Conservation (phyloP, 495 filamentous ascomycete species). For the Penicillium canariense region DNA sequence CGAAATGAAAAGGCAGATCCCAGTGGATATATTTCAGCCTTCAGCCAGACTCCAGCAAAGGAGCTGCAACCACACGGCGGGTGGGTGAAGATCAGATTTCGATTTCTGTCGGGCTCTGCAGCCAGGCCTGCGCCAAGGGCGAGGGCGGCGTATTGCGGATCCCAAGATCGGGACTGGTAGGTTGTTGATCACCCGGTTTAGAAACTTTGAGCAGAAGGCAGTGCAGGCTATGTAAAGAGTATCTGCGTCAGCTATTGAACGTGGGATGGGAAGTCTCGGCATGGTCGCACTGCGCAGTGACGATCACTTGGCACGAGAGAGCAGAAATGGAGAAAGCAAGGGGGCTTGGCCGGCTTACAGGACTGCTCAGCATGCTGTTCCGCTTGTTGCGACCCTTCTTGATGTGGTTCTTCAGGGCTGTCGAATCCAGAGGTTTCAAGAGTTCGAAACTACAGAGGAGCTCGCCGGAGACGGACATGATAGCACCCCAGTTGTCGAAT, state of each 20-base stretch:
- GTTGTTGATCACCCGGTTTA: conserved; percentile 17
- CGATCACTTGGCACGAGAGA: conserved; percentile 30
- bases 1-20: not conserved
- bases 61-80: conserved; percentile 6
- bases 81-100: conserved; percentile 8
- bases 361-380: conserved; percentile 89
- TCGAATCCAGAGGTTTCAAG: conserved; percentile 95
- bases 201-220: conserved; percentile 42
- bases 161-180: not conserved
- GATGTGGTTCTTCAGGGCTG: conserved; percentile 95
- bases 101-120: conserved; percentile 9
- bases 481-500: conserved; percentile 98
- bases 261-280: conserved; percentile 18
- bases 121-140: conserved; percentile 9
- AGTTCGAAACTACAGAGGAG: conserved; percentile 96
- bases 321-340: conserved; percentile 18
- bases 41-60: conserved; percentile 6
- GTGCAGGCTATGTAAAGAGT: conserved; percentile 31
- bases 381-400: conserved; percentile 94
- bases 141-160: conserved; percentile 6
- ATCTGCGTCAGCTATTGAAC: conserved; percentile 12
- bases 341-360: conserved; percentile 56
- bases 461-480: conserved; percentile 95
- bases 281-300: conserved; percentile 23
- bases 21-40: conserved; percentile 4